A percentile compares a stretch with the other conserved stretches of the same genome.
phyloP scores from a whole-genome alignment of 2,329 filamentous ascomycete species.

The Monilinia fructicola region DNA sequence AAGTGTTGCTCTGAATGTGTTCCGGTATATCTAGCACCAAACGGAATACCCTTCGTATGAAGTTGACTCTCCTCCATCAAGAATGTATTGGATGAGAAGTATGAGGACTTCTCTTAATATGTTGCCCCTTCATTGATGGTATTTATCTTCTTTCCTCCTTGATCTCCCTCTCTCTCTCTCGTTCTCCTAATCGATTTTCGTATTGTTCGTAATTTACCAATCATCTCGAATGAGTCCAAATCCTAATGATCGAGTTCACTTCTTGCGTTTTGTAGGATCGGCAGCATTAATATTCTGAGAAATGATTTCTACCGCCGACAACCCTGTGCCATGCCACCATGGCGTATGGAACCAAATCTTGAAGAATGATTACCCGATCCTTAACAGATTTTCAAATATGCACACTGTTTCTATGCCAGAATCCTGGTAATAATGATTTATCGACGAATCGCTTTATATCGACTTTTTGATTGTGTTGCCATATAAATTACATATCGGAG shows the following conservation, averaged over 20 bases:
- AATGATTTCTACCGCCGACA: not conserved
- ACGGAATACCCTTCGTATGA: too few relatives aligned
- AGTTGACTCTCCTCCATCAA: too few relatives aligned
- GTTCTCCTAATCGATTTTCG: not conserved
- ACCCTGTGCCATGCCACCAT: not conserved
- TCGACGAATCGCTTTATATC: not conserved
- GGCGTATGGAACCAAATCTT: not conserved
- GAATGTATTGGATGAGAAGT: not conserved
- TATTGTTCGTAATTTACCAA: not conserved
- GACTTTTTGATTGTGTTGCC: too few relatives aligned
- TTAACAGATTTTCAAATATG: not conserved
- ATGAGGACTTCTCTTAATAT: not conserved
- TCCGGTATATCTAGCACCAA: too few relatives aligned
- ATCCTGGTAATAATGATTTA: not conserved
- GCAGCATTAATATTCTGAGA: not conserved
- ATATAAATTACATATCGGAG: too few relatives aligned
- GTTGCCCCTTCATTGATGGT: not conserved
- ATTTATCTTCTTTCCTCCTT: not conserved
- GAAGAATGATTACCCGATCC: not conserved
- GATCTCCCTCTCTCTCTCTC: too few relatives aligned
- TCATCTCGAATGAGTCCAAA: not conserved
- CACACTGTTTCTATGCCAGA: not conserved
- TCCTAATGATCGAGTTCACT: not conserved
- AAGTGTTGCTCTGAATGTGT: too few relatives aligned
- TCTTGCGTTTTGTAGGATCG: not conserved